A percentile compares a stretch with the other conserved stretches of the same genome.
phyloP scores from a whole-genome alignment of 2,329 filamentous ascomycete genomes.

The Aspergillus arachidicola region DNA sequence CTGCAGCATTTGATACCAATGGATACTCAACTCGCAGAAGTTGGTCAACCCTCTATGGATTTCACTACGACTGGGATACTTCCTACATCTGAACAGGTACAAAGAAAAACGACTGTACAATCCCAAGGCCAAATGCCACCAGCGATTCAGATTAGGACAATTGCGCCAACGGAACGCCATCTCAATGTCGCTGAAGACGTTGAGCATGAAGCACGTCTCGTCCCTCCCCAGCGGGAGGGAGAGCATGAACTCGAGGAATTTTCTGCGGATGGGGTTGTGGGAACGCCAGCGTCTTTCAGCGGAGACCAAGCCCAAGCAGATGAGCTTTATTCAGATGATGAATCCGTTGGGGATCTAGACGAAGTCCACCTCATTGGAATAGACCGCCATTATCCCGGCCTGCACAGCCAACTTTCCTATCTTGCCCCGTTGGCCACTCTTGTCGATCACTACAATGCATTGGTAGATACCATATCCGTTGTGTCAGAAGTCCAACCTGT shows the following conservation, averaged over 20 bases:
- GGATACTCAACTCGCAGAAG: constrained; percentile 24
- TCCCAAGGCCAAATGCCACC: neutral
- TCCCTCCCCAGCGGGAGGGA: no score
- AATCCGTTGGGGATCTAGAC: constrained; percentile 8
- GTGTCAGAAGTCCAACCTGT: constrained; percentile 36
- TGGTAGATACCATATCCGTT: constrained; percentile 47
- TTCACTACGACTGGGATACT: neutral
- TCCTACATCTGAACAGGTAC: constrained; percentile 20
- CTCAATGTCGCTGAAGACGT: neutral
- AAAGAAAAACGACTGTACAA: constrained; percentile 7
- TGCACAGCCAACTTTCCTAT: constrained; percentile 47
- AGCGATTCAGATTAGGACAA: neutral
- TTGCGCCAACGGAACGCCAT: neutral
- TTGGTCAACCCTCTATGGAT: neutral
- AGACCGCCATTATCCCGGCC: constrained; percentile 36
- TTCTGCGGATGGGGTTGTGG: neutral
- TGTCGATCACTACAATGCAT: constrained; percentile 42
- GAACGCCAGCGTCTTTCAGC: neutral
- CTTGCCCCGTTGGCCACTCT: constrained; percentile 47
- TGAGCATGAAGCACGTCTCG: neutral
- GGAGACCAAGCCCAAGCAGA: constrained; percentile 12
- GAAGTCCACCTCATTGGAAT: constrained; percentile 14
- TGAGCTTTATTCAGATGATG: constrained; percentile 15
- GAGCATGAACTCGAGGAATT: constrained; percentile 5
- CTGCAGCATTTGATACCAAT: constrained; percentile 24